Evolutionary conservation across 2,329 filamentous ascomycete genomes (phyloP), one percentile per base, ranked within the genome.

Genomic region (Epichloe glyceriae): DNA sequence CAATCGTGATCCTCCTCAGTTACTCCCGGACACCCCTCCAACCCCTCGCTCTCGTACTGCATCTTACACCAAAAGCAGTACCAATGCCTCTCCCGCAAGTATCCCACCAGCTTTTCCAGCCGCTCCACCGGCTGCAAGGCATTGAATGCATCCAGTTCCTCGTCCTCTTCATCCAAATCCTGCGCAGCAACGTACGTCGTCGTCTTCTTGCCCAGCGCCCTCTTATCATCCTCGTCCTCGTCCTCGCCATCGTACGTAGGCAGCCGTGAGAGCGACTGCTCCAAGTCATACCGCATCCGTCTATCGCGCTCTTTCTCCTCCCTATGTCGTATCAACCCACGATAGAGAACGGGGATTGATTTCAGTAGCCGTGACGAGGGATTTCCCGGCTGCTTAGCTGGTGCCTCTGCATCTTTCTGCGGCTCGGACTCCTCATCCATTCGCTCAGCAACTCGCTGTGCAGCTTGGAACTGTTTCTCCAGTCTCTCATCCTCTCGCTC

Each of bases 1-100:
- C 47, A 70, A 58, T 83, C 79, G 54, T 84, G 80, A 60, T 96
- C 90, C 61, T 95, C 89, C 67, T 96, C 93, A 0, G 82, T 86
- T 37, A 83, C 51, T 1, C 93, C 93, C 0, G 93, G 91, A 72
- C 93, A 98, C 0, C 87, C 90, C 12, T 93, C 88, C 84, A 96
- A 83, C 37, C 71, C 67, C 37, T 70, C 71, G 61, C 88, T 82
- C 0, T 82, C 78, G 64, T 96, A 98, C 49, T 73, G 73, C 66
- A 78, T 85, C 65, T 96, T 97, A 69, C 93, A 98, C 86, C 90
- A 98, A 64, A 96, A 95, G 70, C 93, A 98, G 64, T 98, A 98
- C 43, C 74, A 68, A 61, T 88, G 80, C 61, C 78, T 77, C 46
- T 80, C 72, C 38, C 93, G 78, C 50, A 98, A 66, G 66, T 86